phyloP scores from a whole-genome alignment of 2,329 filamentous ascomycete species.

The Cordyceps javanica region DNA sequence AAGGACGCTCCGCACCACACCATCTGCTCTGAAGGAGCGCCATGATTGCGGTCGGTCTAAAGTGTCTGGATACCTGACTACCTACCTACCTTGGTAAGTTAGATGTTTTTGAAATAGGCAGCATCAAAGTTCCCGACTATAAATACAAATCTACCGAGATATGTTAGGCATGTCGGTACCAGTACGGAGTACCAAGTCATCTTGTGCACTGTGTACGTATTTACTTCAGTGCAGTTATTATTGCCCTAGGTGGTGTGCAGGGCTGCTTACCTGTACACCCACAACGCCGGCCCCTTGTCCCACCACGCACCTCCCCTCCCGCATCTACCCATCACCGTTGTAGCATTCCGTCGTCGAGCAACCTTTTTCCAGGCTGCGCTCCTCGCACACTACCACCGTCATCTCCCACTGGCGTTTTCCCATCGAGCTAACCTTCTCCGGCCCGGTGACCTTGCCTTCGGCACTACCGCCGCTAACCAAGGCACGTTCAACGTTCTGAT shows the following conservation, averaged over 20 bases:
- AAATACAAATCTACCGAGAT: no score
- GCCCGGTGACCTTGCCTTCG: neutral
- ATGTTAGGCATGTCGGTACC: no score
- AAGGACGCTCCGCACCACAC: neutral
- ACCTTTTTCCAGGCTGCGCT: neutral
- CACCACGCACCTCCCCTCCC: neutral
- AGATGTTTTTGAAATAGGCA: no score
- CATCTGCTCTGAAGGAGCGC: neutral
- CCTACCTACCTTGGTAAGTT: neutral
- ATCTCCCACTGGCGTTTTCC: neutral
- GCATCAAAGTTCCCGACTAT: no score
- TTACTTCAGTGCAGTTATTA: no score
- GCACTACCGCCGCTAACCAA: neutral
- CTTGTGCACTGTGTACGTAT: no score
- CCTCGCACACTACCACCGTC: neutral
- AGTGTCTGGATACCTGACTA: neutral
- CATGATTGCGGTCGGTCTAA: no score
- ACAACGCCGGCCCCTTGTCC: neutral
- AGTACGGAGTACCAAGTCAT: no score
- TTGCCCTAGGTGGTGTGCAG: no score
- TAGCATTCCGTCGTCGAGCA: neutral
- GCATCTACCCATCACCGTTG: neutral
- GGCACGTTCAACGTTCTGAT: constrained; percentile 11
- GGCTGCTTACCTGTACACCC: neutral
- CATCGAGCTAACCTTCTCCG: neutral